These are phyloP conservation scores for Cercospora nicotianae DNA, from an alignment of 2,329 filamentous ascomycete species.

Conservation along the genomic window DNA sequence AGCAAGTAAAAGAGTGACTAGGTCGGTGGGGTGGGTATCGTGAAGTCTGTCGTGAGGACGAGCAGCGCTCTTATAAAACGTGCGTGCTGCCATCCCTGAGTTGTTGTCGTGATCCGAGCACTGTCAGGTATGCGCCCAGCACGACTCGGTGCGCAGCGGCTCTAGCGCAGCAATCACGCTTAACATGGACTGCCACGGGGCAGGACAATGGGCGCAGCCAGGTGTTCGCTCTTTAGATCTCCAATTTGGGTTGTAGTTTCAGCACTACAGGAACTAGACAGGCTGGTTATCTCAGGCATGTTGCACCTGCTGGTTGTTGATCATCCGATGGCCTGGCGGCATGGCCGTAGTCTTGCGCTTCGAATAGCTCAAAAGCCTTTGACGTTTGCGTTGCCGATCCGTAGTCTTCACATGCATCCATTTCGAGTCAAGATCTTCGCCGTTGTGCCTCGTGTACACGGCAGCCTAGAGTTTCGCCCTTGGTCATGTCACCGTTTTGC, in stretches of 20 bases:
- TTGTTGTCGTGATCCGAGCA: not conserved
- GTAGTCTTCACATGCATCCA: not conserved
- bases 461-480: not conserved
- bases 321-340: not conserved
- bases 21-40: constrained; percentile 3
- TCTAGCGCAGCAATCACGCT: constrained; percentile 1
- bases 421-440: not conserved
- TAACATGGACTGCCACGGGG: not conserved
- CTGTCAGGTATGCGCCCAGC: not conserved
- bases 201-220: not conserved
- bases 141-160: not conserved
- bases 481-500: not conserved
- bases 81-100: constrained; percentile 1
- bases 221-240: not conserved
- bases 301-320: not conserved
- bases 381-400: not conserved
- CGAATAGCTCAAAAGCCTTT: not conserved
- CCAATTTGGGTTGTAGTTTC: not conserved
- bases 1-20: not conserved
- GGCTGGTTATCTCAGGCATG: not conserved
- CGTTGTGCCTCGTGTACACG: not conserved
- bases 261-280: not conserved
- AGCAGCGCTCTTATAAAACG: not conserved
- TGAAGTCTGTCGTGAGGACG: not conserved
- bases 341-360: not conserved